phyloP scores from a whole-genome alignment of 768 basidiomycete species.

The Hygrophorus pudorinus region DNA sequence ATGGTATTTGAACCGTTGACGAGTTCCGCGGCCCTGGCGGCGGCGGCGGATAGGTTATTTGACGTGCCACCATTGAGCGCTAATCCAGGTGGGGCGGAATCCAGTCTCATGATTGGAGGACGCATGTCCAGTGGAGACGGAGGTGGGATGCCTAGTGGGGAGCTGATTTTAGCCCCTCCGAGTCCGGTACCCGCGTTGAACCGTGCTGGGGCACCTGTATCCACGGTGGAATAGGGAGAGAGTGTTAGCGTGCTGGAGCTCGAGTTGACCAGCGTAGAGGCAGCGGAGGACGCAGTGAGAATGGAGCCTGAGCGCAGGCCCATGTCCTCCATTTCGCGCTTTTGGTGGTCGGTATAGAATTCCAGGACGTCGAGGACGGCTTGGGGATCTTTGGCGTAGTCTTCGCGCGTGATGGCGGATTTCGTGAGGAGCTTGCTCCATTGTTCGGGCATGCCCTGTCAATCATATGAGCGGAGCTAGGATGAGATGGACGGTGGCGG shows the following conservation, averaged over 20 bases:
- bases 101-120: constrained; percentile 25
- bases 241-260: constrained; percentile 9
- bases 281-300: constrained; percentile 14
- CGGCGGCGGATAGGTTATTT: constrained; percentile 23
- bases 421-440: constrained; percentile 97
- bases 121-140: constrained; percentile 15
- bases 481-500: background rate
- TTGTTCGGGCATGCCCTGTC: constrained; percentile 89
- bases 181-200: constrained; percentile 91
- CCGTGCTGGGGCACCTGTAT: constrained; percentile 52
- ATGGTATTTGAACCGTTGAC: constrained; percentile 39
- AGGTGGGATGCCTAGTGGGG: constrained; percentile 15
- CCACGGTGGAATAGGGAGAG: constrained; percentile 2
- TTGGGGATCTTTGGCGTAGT: constrained; percentile 94
- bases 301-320: constrained; percentile 20
- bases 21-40: constrained; percentile 52
- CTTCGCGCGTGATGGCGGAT: constrained; percentile 95
- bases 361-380: constrained; percentile 96
- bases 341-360: constrained; percentile 97
- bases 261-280: constrained; percentile 3
- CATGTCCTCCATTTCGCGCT: constrained; percentile 73
- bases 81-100: constrained; percentile 30
- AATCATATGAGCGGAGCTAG: constrained; percentile 1
- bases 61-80: constrained; percentile 29
- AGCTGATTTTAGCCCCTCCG: constrained; percentile 49